phyloP scores from a whole-genome alignment of 2,329 filamentous ascomycete species.

The Aspergillus ruber region DNA sequence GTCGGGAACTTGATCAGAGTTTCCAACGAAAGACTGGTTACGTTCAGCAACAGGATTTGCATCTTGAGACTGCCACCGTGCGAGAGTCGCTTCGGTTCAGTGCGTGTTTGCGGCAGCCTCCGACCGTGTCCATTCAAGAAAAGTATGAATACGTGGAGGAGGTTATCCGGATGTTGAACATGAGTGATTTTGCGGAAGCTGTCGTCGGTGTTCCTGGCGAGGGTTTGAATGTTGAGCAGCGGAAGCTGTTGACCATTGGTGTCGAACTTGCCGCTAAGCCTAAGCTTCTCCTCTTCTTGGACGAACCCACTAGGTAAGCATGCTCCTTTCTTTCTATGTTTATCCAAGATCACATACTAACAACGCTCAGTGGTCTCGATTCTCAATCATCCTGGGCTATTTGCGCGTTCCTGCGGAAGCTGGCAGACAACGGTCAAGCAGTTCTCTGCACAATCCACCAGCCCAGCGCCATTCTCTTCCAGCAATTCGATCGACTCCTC shows the following conservation, averaged over 20 bases:
- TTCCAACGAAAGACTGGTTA: slow-evolving; percentile 31
- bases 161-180: slow-evolving; percentile 78
- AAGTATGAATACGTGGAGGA: slow-evolving; percentile 82
- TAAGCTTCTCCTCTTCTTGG: slow-evolving; percentile 76
- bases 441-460: slow-evolving; percentile 93
- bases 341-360: not conserved
- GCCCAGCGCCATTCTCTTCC: slow-evolving; percentile 83
- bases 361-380: slow-evolving; percentile 63
- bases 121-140: slow-evolving; percentile 60
- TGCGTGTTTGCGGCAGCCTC: slow-evolving; percentile 75
- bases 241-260: slow-evolving; percentile 76
- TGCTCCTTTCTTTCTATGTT: not conserved
- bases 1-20: slow-evolving; percentile 55
- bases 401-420: slow-evolving; percentile 72
- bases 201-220: slow-evolving; percentile 82
- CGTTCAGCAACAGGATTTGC: slow-evolving; percentile 85
- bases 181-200: slow-evolving; percentile 82
- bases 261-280: slow-evolving; percentile 90
- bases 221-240: slow-evolving; percentile 57
- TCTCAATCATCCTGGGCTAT: slow-evolving; percentile 89
- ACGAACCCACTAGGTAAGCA: slow-evolving; percentile 67
- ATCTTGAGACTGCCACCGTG: slow-evolving; percentile 75
- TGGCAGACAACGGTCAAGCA: slow-evolving; percentile 79
- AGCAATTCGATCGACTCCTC: slow-evolving; percentile 63
- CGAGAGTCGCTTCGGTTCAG: slow-evolving; percentile 81